Evolutionary conservation across 1,284 basidiomycete genomes (phyloP), one percentile per base, ranked within the genome.

Genomic region (Rhodotorula glutinis): DNA sequence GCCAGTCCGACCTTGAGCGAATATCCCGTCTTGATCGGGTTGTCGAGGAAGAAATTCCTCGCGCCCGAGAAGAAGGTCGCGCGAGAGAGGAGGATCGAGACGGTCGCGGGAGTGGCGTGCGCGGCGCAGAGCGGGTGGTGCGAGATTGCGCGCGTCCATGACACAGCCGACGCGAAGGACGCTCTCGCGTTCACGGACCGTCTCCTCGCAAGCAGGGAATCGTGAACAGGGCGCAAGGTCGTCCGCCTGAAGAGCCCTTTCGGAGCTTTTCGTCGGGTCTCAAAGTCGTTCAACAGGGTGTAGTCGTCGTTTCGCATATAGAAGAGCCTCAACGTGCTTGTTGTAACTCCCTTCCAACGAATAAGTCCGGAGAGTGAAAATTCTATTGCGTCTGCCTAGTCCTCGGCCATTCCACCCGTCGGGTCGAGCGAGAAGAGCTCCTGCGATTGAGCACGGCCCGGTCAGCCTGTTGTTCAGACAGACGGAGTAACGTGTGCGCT

Each of bases 1-100:
- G 40, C 25, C 40, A 40, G 54, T 38, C 10, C 17, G 27, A 80
- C 82, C 14, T 79, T 92, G 21, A 77, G 79, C 11, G 85, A 85
- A 8, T 90, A 85, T 71, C 89, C 92, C 0, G 79, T 87, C 21
- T 81, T 97, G 4, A 84, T 95, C 27, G 93, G 92, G 2, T 79
- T 86, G 1, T 93, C 91, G 25, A 82, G 88, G 56, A 96, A 97
- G 78, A 88, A 88, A 0, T 92, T 92, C 78, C 81, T 95, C 10
- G 92, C 90, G 0, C 77, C 52, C 82, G 89, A 53, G 80, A 84
- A 55, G 80, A 84, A 53, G 43, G 83, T 83, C 53, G 78, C 91
- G 0, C 84, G 82, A 62, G 87, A 92, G 66, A 82, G 94, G 14
- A 84, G 81, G 1, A 89, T 84, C 80, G 94, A 90, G 2, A 97